These are phyloP conservation scores for Cornus florida DNA, from an alignment of 148 eudicot species.

Conservation along the genomic window DNA sequence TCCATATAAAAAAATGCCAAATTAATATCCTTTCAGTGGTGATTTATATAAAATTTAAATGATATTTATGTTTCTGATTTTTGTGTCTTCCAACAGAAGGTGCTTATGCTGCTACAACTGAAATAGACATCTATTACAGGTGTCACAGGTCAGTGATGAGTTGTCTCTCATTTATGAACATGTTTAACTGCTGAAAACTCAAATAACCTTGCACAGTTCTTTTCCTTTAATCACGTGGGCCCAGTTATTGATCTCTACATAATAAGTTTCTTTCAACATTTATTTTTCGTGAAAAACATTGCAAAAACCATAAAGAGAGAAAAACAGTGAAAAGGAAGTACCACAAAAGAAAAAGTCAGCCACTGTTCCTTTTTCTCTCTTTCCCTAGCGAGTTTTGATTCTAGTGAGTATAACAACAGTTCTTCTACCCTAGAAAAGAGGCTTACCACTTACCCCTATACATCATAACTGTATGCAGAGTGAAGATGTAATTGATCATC, in stretches of 20 bases:
- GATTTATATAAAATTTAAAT: too few species aligned
- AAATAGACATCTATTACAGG: background rate
- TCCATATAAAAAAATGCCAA: too few species aligned
- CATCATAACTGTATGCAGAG: too few species aligned
- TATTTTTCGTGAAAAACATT: background rate
- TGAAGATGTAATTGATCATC: too few species aligned
- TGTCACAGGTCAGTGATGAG: slow-evolving; percentile 11
- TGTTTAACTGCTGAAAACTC: background rate
- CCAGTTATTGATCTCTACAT: background rate
- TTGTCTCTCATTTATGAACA: background rate
- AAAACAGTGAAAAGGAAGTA: too few species aligned
- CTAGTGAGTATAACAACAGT: too few species aligned
- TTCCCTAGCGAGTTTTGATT: too few species aligned
- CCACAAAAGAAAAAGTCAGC: too few species aligned
- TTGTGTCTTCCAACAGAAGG: background rate
- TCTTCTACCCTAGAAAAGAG: too few species aligned
- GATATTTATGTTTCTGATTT: background rate
- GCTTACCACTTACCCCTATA: too few species aligned
- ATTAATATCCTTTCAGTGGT: too few species aligned
- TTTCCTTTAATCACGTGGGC: background rate
- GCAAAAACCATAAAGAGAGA: background rate
- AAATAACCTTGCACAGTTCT: background rate
- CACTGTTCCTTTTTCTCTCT: too few species aligned
- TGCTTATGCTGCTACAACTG: background rate
- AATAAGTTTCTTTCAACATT: background rate